phyloP scores from a whole-genome alignment of 2,329 filamentous ascomycete species.

The Aspergillus alliaceus region DNA sequence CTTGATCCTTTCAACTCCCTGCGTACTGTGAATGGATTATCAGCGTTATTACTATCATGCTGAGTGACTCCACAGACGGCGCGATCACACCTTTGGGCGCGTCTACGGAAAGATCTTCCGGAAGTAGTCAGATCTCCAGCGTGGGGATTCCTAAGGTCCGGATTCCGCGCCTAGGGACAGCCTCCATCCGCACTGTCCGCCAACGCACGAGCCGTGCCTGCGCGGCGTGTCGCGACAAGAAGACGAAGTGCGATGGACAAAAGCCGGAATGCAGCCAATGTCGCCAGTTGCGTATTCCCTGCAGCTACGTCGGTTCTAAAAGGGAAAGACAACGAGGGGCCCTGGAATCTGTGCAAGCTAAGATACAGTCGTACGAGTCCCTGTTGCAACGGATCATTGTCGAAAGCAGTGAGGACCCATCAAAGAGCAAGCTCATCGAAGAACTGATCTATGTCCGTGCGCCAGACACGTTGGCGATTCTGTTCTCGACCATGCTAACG shows the following conservation, averaged over 20 bases:
- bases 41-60: neutral
- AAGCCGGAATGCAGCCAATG: conserved; percentile 17
- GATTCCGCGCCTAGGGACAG: neutral
- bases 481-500: neutral
- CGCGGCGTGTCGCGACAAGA: conserved; percentile 14
- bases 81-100: neutral
- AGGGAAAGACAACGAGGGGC: conserved; percentile 13
- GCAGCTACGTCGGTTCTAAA: conserved; percentile 17
- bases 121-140: neutral
- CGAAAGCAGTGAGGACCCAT: neutral
- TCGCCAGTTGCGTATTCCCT: conserved; percentile 4
- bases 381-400: conserved; percentile 16
- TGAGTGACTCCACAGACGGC: neutral
- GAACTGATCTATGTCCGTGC: conserved; percentile 13
- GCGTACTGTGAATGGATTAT: neutral
- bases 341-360: conserved; percentile 6
- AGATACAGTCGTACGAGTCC: conserved; percentile 13
- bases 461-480: neutral
- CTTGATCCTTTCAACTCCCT: neutral
- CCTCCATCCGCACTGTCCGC: neutral
- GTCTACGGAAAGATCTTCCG: neutral
- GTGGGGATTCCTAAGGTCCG: neutral
- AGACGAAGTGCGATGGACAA: conserved; percentile 21
- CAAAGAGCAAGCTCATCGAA: conserved; percentile 5
- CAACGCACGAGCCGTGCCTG: conserved; percentile 18